Percentiles rank a stretch among this genome's conserved stretches.
Conservation (phyloP, 2,329 filamentous ascomycete species). For the Ascochyta rabiei region DNA sequence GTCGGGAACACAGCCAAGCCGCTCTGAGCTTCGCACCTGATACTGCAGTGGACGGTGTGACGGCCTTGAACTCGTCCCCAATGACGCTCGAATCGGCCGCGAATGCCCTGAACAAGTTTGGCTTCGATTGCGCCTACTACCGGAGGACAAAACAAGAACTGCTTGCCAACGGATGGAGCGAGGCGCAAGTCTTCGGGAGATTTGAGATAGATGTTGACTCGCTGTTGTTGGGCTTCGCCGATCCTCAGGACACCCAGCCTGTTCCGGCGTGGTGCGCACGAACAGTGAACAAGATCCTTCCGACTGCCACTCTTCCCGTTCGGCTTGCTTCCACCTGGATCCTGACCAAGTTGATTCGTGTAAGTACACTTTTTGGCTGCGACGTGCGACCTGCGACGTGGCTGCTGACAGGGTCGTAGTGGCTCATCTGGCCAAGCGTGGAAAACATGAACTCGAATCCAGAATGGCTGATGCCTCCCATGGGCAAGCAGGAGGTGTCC, state of each 20-base stretch:
- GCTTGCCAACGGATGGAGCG: constrained; percentile 41
- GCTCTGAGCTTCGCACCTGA: constrained; percentile 34
- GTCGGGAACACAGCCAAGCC: constrained; percentile 43
- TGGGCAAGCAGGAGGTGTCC: constrained; percentile 36
- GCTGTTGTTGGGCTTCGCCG: constrained; percentile 41
- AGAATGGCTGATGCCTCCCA: constrained; percentile 43
- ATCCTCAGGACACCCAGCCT: constrained; percentile 41
- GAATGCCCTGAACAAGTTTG: constrained; percentile 38
- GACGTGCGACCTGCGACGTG: not conserved
- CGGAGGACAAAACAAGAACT: constrained; percentile 41
- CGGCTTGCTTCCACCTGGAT: constrained; percentile 42
- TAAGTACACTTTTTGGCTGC: constrained; percentile 22
- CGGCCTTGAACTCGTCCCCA: constrained; percentile 27
- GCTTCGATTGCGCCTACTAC: constrained; percentile 44
- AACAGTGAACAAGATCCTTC: constrained; percentile 40
- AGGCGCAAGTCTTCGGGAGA: constrained; percentile 41
- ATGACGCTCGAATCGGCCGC: constrained; percentile 25
- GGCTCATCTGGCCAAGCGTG: constrained; percentile 46
- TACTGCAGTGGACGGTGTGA: constrained; percentile 23
- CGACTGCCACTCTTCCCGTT: constrained; percentile 30
- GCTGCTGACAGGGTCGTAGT: constrained; percentile 35
- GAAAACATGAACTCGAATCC: constrained; percentile 45
- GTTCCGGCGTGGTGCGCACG: constrained; percentile 44
- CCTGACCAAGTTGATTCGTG: constrained; percentile 45
- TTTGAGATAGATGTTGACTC: constrained; percentile 45